Conservation (phyloP, 2,329 filamentous ascomycete species). For the Colletotrichum eleusines region DNA sequence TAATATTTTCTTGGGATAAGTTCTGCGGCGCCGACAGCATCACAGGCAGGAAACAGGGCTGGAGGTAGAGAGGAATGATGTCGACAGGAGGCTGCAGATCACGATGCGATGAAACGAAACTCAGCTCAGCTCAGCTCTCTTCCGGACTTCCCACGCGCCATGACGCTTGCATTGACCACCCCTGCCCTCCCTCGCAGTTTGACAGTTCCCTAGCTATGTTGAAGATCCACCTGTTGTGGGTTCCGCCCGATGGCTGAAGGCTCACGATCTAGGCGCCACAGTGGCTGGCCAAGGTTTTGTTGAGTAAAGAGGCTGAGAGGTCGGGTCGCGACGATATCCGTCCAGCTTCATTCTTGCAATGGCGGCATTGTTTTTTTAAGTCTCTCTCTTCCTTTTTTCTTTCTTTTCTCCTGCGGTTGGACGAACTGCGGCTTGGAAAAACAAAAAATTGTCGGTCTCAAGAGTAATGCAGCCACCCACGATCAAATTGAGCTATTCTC, state of each 20-base stretch:
- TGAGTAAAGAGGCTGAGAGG: not conserved
- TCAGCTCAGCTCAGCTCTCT: slow-evolving; percentile 14
- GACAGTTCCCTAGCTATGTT: not conserved
- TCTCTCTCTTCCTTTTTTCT: too few species aligned
- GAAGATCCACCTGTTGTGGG: not conserved
- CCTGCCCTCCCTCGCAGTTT: slow-evolving; percentile 7
- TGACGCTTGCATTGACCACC: slow-evolving; percentile 40
- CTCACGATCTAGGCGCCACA: slow-evolving; percentile 37
- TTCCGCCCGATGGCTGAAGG: not conserved
- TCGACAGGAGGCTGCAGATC: slow-evolving; percentile 31
- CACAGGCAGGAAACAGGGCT: not conserved
- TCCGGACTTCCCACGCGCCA: slow-evolving; percentile 34
- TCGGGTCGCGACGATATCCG: not conserved
- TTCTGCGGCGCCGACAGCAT: slow-evolving; percentile 15
- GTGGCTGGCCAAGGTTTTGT: slow-evolving; percentile 22
- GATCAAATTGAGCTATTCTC: too few species aligned
- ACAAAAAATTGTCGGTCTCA: too few species aligned
- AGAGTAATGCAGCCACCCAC: not conserved
- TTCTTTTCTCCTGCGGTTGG: too few species aligned
- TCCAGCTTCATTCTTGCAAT: not conserved
- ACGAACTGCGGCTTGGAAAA: not conserved
- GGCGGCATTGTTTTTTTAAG: not conserved
- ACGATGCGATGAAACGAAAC: slow-evolving; percentile 41
- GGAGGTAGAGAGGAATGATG: not conserved
- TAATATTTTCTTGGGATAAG: slow-evolving; percentile 22